Base-by-base conservation (phyloP, 1,139 yeast species). In the Suhomyces panamericanus region DNA sequence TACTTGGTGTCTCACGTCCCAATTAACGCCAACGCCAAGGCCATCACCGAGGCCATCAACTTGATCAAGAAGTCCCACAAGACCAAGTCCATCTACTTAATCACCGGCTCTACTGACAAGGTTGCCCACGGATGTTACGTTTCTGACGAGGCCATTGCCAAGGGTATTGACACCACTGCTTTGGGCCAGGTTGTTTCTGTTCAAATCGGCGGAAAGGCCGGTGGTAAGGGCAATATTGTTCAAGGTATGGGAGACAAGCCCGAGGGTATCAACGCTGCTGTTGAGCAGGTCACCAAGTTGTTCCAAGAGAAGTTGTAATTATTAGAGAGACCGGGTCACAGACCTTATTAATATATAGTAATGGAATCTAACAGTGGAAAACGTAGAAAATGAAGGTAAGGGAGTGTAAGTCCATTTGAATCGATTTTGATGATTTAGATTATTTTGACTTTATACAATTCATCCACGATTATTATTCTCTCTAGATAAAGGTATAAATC, bases 161-260 rank as follows among this genome's bases (percentile, higher is more conserved):
- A 85, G 65, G 93, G 93, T 43, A 71, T 89, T 35, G 77, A 83
- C 55, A 96, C 96, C 32, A 72, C 80, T 50, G 90, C 80, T 28
- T 77, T 90, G 55, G 96, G 95, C 32, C 70, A 76, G 45, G 71
- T 78, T 47, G 98, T 87, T 38, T 73, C 91, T 39, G 69, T 73
- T 43, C 75, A 77, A 58, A 82, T 95, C 57, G 99, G 99, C 54
- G 99, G 99, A 67, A 88, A 87, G 66, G 95, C 96, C 48, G 99
- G 99, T 69, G 99, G 99, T 66, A 93, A 89, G 70, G 98, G 97
- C 50, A 88, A 90, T 56, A 83, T 91, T 49, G 89, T 90, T 54
- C 99, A 93, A 73, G 99, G 99, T 66, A 86, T 90, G 83, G 99
- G 99, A 59, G 89, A 85, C 57, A 87, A 88, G 50, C 78, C 83